Percentiles rank a stretch among this genome's conserved stretches.
Conservation (phyloP, 2,329 filamentous ascomycete genomes). For the Cordyceps tenuipes region DNA sequence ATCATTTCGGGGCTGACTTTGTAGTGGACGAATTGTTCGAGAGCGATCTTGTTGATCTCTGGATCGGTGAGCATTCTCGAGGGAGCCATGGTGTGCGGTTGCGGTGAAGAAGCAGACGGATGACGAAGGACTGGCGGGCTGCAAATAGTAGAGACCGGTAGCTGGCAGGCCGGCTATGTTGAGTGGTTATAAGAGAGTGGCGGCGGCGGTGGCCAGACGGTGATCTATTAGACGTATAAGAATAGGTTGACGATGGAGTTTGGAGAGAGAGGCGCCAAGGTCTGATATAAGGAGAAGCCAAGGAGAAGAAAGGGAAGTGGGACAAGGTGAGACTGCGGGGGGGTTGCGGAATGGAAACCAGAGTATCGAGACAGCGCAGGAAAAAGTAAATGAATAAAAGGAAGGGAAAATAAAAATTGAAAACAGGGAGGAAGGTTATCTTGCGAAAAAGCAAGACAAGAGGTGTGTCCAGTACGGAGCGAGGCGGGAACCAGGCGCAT, state of each 20-base stretch:
- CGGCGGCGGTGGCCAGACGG: slow-evolving; percentile 1
- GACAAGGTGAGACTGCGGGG: slow-evolving; percentile 2
- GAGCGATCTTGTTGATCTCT: slow-evolving; percentile 62
- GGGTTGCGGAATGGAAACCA: slow-evolving; percentile 1
- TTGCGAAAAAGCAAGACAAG: slow-evolving; percentile 4
- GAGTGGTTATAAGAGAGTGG: slow-evolving; percentile 6
- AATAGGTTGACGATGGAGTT: background rate
- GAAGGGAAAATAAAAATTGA: background rate
- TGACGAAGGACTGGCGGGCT: background rate
- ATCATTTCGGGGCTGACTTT: slow-evolving; percentile 73
- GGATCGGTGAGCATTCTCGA: slow-evolving; percentile 36
- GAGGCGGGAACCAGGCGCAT: slow-evolving; percentile 4
- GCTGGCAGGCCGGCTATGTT: background rate
- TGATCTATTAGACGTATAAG: background rate
- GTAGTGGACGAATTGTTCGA: slow-evolving; percentile 73
- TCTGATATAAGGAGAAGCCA: slow-evolving; percentile 2
- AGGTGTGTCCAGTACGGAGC: background rate
- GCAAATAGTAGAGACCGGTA: background rate
- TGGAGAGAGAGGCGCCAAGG: background rate
- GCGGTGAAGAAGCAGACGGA: background rate
- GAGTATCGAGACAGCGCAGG: background rate
- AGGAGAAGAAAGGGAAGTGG: background rate
- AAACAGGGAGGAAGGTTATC: slow-evolving; percentile 4
- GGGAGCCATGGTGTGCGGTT: slow-evolving; percentile 35
- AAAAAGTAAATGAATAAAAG: background rate